Percentiles rank a stretch among this genome's conserved stretches.
phyloP scores from a whole-genome alignment of 768 basidiomycete species.

The Hypholoma fasciculare region DNA sequence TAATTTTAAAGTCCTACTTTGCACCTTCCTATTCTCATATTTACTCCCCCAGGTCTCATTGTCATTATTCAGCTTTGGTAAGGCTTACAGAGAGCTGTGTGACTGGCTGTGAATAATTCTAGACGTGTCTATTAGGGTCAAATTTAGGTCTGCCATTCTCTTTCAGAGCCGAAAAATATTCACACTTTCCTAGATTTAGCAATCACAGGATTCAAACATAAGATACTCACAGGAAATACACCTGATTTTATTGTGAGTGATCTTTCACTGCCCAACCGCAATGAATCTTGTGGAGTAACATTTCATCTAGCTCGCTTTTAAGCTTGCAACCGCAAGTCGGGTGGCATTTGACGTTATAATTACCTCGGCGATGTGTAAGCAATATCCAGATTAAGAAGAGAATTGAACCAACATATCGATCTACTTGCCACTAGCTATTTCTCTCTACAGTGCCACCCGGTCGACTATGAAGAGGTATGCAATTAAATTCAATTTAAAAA shows the following conservation, averaged over 20 bases:
- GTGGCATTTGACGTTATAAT: slow-evolving; percentile 13
- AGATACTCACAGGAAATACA: slow-evolving; percentile 10
- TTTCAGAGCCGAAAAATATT: background rate
- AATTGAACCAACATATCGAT: background rate
- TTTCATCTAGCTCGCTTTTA: slow-evolving; percentile 12
- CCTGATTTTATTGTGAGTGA: slow-evolving; percentile 10
- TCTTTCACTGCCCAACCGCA: background rate
- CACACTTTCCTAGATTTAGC: slow-evolving; percentile 6
- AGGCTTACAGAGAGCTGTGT: background rate
- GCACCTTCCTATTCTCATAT: background rate
- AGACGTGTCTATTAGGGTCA: background rate
- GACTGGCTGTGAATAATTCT: too few species aligned
- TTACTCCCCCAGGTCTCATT: background rate
- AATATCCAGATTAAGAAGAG: background rate
- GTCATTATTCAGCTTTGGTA: slow-evolving; percentile 13
- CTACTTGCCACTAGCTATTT: too few species aligned
- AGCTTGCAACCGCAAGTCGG: slow-evolving; percentile 12
- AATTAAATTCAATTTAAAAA: too few species aligned
- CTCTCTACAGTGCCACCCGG: too few species aligned
- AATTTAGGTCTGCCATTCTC: background rate
- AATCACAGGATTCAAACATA: slow-evolving; percentile 12
- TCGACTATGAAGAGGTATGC: too few species aligned
- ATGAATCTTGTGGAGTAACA: background rate
- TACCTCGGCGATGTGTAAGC: slow-evolving; percentile 12
- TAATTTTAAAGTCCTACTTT: background rate